Conservation (phyloP, 2,329 filamentous ascomycete species). For the Hypoxylon sp. region DNA sequence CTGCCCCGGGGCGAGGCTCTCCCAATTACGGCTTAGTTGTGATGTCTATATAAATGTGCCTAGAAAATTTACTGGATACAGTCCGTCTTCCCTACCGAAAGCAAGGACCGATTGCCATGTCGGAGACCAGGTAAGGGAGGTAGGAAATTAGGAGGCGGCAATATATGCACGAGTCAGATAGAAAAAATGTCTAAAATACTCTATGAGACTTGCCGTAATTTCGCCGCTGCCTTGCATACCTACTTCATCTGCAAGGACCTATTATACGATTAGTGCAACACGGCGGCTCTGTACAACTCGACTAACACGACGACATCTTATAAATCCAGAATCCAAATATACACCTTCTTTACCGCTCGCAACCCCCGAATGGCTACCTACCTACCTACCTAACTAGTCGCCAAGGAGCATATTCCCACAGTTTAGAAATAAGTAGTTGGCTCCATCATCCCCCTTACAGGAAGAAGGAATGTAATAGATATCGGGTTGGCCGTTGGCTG, state of each 20-base stretch:
- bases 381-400: not conserved
- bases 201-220: not conserved
- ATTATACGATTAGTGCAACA: conserved; percentile 3
- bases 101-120: not conserved
- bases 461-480: not conserved
- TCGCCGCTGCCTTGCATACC: conserved; percentile 15
- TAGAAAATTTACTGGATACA: conserved; percentile 1
- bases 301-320: not conserved
- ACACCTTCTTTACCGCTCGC: not conserved
- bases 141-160: not conserved
- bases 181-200: not conserved
- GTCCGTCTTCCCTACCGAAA: not conserved
- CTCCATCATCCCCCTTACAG: not conserved
- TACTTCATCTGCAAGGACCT: not conserved
- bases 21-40: not conserved
- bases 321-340: not conserved
- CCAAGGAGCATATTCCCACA: not conserved
- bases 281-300: not conserved
- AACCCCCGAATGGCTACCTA: not conserved
- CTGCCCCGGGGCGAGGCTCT: not conserved
- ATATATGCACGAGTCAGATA: not conserved
- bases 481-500: conserved; percentile 3
- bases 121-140: conserved; percentile 6
- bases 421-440: not conserved
- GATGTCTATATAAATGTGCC: not conserved